Base-by-base conservation (phyloP, 2,329 filamentous ascomycete genomes). In the Apiospora koreana region DNA sequence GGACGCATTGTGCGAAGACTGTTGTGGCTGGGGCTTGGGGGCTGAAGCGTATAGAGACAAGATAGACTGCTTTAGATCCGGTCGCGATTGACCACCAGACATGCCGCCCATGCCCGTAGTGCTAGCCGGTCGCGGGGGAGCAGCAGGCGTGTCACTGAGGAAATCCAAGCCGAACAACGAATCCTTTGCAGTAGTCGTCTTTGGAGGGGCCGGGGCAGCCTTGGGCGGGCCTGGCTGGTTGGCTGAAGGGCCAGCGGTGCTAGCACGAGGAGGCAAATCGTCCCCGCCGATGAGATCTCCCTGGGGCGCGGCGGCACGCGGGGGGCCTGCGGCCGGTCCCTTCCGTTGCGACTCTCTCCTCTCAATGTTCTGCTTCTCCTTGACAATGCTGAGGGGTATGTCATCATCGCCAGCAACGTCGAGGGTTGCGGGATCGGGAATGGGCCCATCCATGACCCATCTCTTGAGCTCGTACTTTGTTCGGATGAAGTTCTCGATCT, bases 401-500 rank as follows among this genome's bases (percentile, higher is more conserved):
- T 98, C 94, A 75, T 97, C 94, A 77, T 98, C 95, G 69, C 91
- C 94, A 21, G 94, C 93, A 18, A 85, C 90, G 79, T 97, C 94
- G 68, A 99, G 83, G 1, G 93, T 93, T 3, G 93, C 88, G n/a
- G 97, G 96, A 79, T 98, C 94, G 6, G 97, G 97, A 79, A 97
- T 95, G 6, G 91, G 91, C 1, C 96, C 96, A 72, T 99, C 96
- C 95, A 98, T 98, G n/a, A 94, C 93, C 96, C 96, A 99, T 84
- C 97, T 89, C 88, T 97, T 98, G 69, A 96, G 93, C 81, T 99
- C 96, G 82, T 99, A 99, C 83, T 99, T 99, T 70, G 97, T 99
- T 75, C 96, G 91, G 77, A 99, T 98, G 79, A 99, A 99, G 86
- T 98, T 99, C 87, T 99, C 96, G 76, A 99, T 98, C 87, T 99